phyloP scores from a whole-genome alignment of 129 eudicot genomes.

The Saussurea involucrata region DNA sequence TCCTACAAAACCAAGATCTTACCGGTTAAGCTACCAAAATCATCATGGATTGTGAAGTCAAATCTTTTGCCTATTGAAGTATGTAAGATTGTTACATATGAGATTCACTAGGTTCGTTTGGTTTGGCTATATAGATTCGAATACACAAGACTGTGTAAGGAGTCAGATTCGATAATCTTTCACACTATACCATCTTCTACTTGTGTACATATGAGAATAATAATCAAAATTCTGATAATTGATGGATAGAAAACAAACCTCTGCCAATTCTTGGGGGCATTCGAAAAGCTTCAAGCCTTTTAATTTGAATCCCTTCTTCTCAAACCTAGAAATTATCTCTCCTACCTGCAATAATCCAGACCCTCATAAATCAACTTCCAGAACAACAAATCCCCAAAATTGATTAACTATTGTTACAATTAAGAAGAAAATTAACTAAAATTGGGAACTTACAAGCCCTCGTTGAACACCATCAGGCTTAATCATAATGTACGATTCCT shows the following conservation, averaged over 20 bases:
- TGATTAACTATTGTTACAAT: not conserved
- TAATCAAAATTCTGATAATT: not conserved
- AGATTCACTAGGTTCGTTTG: no score
- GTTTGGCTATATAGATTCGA: not conserved
- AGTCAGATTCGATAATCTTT: not conserved
- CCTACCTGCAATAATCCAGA: conserved; percentile 61
- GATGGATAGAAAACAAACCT: conserved; percentile 46
- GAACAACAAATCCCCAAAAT: not conserved
- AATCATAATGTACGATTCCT: conserved; percentile 89
- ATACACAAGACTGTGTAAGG: not conserved
- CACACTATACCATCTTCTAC: not conserved
- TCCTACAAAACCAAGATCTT: conserved; percentile 44
- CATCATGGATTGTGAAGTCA: not conserved
- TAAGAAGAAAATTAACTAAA: not conserved
- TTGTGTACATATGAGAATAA: not conserved
- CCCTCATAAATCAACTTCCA: not conserved
- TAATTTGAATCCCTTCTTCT: conserved; percentile 92
- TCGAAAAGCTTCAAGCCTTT: conserved; percentile 88
- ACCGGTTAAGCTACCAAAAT: not conserved
- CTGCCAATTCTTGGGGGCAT: conserved; percentile 82
- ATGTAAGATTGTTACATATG: no score
- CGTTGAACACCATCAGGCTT: conserved; percentile 99
- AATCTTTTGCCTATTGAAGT: not conserved
- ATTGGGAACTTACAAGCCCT: conserved; percentile 65
- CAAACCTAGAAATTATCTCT: conserved; percentile 93